These are phyloP conservation scores for Botryotinia calthae DNA, from an alignment of 2,329 filamentous ascomycete genomes.

Conservation along the genomic window DNA sequence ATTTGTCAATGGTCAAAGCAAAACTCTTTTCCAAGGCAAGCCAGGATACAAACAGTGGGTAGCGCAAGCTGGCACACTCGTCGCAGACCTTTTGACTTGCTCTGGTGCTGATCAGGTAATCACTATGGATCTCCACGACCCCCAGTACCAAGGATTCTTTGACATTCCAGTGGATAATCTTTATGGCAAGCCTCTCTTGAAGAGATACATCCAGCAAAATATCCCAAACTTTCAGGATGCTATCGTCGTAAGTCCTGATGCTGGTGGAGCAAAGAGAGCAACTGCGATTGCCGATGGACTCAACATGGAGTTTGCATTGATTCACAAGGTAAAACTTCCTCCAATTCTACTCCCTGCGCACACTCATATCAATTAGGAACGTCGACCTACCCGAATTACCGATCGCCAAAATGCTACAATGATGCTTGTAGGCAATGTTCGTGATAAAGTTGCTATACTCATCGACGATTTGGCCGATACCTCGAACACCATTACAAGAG, in stretches of 20 bases:
- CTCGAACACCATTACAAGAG: slow-evolving; percentile 93
- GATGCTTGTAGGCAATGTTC: slow-evolving; percentile 90
- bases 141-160: slow-evolving; percentile 98
- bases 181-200: slow-evolving; percentile 75
- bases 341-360: slow-evolving; percentile 36
- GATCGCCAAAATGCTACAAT: slow-evolving; percentile 90
- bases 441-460: slow-evolving; percentile 78
- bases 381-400: slow-evolving; percentile 80
- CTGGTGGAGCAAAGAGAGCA: slow-evolving; percentile 92
- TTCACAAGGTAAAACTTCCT: slow-evolving; percentile 76
- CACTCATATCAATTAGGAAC: slow-evolving; percentile 60
- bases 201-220: slow-evolving; percentile 71
- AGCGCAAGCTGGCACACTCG: slow-evolving; percentile 90
- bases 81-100: slow-evolving; percentile 91
- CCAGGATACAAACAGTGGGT: slow-evolving; percentile 99
- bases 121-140: slow-evolving; percentile 95
- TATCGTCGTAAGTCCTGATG: slow-evolving; percentile 94
- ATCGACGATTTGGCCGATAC: slow-evolving; percentile 95
- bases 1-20: slow-evolving; percentile 49
- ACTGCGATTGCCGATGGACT: slow-evolving; percentile 92
- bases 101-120: slow-evolving; percentile 96
- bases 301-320: slow-evolving; percentile 92
- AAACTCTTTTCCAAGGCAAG: slow-evolving; percentile 69
- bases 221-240: slow-evolving; percentile 78
- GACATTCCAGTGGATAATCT: slow-evolving; percentile 98